Evolutionary conservation across 2,329 filamentous ascomycete species (phyloP), one percentile per base, ranked within the genome.

Genomic region (Aspergillus fumigatus): DNA sequence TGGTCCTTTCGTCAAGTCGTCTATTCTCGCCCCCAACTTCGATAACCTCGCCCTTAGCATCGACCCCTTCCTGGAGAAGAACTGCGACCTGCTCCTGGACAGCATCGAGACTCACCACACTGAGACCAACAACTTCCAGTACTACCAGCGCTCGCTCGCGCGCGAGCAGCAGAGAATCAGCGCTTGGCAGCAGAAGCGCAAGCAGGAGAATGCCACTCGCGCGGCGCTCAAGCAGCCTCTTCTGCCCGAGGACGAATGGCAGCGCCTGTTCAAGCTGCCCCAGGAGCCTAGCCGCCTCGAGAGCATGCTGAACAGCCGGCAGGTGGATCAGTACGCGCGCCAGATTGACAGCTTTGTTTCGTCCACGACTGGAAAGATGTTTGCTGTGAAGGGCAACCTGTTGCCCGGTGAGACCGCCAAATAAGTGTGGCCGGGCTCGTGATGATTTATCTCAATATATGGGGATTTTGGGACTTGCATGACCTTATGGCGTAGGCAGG

Each of bases 91-190:
- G 65, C 85, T 99, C 56, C 86, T 97, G 61, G 94, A 99, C 72
- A 92, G 89, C 81, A 96, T 99, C 74, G 94, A 99, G 82, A 88
- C 89, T 55, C 94, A 99, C 82, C 94, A 97, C 80, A 96, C 92
- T 59, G 94, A 99, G 78, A 88, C 96, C 74, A 97, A 97, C 86
- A 99, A 99, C 84, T 94, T 95, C 81, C 92, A 97, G 77, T 90
- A 89, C 84, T 97, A 97, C 82, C 92, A 97, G 80, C 86, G 94
- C 70, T 92, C 95, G 71, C 83, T 97, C 56, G 88, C 88, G 53
- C 90, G 94, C 67, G 94, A 99, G 80, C 94, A 99, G 80, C 80
- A 89, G 69, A 99, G 97, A 85, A 97, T 99, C 68, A 87, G 90
- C 54, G 88, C 92, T 64, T 99, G 94, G 94, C 93, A 97, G 79